Conservation (phyloP, 2,329 filamentous ascomycete species). For the Claviceps africana region DNA sequence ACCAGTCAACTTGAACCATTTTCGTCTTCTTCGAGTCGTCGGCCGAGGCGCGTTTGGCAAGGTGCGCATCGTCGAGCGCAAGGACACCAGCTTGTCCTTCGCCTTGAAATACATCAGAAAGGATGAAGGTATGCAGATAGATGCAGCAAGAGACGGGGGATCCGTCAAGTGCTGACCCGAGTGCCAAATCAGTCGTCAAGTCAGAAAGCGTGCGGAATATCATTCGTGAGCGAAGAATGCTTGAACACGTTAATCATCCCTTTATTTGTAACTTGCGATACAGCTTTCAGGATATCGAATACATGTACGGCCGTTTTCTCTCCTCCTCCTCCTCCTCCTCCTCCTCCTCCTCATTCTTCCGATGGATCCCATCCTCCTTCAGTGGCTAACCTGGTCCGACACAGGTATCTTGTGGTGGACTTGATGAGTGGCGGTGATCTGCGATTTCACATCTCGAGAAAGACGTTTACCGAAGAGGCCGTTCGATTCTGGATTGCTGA, state of each 20-base stretch:
- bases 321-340: too few relatives aligned
- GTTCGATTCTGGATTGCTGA: slow-evolving; percentile 96
- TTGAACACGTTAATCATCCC: slow-evolving; percentile 93
- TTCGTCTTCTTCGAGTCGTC: slow-evolving; percentile 85
- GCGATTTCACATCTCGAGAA: slow-evolving; percentile 93
- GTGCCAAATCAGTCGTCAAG: slow-evolving; percentile 58
- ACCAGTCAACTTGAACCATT: slow-evolving; percentile 90
- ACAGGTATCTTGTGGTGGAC: slow-evolving; percentile 91
- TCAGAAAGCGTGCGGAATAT: slow-evolving; percentile 98
- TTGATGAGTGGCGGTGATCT: slow-evolving; percentile 96
- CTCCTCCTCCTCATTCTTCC: not conserved
- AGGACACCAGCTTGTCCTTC: slow-evolving; percentile 87
- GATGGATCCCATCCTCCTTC: not conserved
- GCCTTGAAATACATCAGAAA: slow-evolving; percentile 97
- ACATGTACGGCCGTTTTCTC: slow-evolving; percentile 88
- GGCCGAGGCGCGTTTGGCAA: slow-evolving; percentile 98
- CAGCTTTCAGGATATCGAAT: slow-evolving; percentile 98
- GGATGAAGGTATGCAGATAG: slow-evolving; percentile 64
- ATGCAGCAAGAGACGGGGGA: not conserved
- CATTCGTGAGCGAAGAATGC: slow-evolving; percentile 91
- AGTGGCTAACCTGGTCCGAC: not conserved
- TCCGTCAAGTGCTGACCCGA: not conserved
- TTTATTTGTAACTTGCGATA: slow-evolving; percentile 98
- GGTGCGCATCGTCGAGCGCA: slow-evolving; percentile 94
- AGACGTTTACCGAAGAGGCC: slow-evolving; percentile 94